Percentiles rank a stretch among this genome's conserved stretches.
Conservation (phyloP, 306 rosid species). For the Vigna mungo region DNA sequence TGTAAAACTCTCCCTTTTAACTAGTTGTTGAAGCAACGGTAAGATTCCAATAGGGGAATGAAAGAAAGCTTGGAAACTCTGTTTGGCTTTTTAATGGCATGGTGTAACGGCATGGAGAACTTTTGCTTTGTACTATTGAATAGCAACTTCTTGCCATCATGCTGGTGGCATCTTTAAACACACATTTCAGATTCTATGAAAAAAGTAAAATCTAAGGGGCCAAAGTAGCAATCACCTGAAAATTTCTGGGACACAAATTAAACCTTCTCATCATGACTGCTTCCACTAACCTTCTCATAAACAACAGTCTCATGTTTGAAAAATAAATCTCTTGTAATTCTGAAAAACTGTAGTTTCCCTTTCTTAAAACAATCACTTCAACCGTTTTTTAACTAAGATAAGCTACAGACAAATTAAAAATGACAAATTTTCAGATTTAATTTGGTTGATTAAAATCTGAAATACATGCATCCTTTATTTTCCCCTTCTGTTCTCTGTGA, state of each 20-base stretch:
- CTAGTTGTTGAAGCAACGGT: constrained; percentile 48
- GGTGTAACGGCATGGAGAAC: constrained; percentile 44
- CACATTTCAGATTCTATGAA: constrained; percentile 38
- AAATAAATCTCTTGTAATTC: constrained; percentile 5
- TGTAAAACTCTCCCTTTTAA: not conserved
- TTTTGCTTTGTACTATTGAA: constrained; percentile 42
- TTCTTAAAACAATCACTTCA: too few species aligned
- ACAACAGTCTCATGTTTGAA: not conserved
- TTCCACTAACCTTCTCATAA: constrained; percentile 38
- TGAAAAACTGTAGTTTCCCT: not conserved
- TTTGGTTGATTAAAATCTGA: not conserved
- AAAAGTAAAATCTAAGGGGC: constrained; percentile 41
- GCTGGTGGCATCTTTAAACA: constrained; percentile 39
- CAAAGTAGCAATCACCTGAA: constrained; percentile 29
- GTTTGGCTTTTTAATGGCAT: constrained; percentile 42
- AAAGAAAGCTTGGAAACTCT: constrained; percentile 36
- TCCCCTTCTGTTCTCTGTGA: not conserved
- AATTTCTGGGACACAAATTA: constrained; percentile 16
- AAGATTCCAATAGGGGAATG: constrained; percentile 28
- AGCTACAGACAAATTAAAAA: not conserved
- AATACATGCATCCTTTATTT: not conserved
- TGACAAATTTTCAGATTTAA: not conserved
- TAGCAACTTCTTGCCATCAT: constrained; percentile 19
- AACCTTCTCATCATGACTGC: constrained; percentile 29
- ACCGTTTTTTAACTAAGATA: not conserved